A percentile compares a stretch with the other conserved stretches of the same genome.
Evolutionary conservation across 2,329 filamentous ascomycete genomes (phyloP).

Genomic region (Ophiocordyceps unilateralis): DNA sequence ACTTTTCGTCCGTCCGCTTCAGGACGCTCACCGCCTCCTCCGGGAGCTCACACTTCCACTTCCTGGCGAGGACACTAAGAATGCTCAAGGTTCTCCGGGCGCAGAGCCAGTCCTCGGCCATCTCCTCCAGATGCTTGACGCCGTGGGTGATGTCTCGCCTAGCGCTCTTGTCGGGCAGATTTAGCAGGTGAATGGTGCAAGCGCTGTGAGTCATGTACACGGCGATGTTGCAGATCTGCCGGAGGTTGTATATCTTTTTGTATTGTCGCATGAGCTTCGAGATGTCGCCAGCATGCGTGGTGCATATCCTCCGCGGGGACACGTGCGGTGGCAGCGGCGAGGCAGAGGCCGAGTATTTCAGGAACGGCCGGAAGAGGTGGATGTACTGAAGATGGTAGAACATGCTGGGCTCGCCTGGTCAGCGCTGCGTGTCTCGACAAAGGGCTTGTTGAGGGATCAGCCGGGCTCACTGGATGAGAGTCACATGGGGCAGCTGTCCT

Average conservation of each 20-base stretch:
- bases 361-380: conserved; percentile 84
- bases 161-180: conserved; percentile 82
- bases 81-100: conserved; percentile 74
- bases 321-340: conserved; percentile 77
- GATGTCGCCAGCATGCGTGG: conserved; percentile 72
- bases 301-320: conserved; percentile 80
- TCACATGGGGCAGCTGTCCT: conserved; percentile 70
- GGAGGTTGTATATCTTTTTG: conserved; percentile 76
- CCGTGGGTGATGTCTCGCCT: conserved; percentile 80
- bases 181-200: conserved; percentile 86
- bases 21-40: conserved; percentile 65
- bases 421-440: background rate
- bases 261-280: conserved; percentile 91
- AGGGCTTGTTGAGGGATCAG: background rate
- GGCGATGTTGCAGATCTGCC: conserved; percentile 90
- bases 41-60: conserved; percentile 78
- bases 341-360: conserved; percentile 68
- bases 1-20: conserved; percentile 63
- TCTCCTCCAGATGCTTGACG: conserved; percentile 82
- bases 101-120: conserved; percentile 87
- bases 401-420: conserved; percentile 46
- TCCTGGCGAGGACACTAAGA: conserved; percentile 66
- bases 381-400: conserved; percentile 94
- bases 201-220: conserved; percentile 93
- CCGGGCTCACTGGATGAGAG: conserved; percentile 60